These are phyloP conservation scores for Diaporthe longicolla DNA, from an alignment of 2,329 filamentous ascomycete genomes.

Conservation along the genomic window DNA sequence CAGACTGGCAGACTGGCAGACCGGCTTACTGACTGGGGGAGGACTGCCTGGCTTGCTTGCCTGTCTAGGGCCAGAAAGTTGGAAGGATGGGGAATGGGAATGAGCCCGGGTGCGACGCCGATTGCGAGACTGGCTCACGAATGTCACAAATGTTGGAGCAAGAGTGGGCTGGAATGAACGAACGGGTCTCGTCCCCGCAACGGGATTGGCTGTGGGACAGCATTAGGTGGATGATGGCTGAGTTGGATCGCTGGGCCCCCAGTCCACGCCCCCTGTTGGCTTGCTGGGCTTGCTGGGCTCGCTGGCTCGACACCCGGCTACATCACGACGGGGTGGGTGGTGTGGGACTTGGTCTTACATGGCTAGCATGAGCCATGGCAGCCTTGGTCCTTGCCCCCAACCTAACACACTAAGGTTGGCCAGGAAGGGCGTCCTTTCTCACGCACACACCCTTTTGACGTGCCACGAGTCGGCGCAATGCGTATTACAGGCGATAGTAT, in stretches of 20 bases:
- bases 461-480: constrained; percentile 35
- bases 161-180: constrained; percentile 37
- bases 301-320: constrained; percentile 24
- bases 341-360: constrained; percentile 36
- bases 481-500: constrained; percentile 25
- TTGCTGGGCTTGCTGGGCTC: neutral
- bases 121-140: constrained; percentile 37
- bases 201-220: constrained; percentile 39
- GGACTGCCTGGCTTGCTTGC: neutral
- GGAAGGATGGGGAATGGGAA: constrained; percentile 39
- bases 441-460: neutral
- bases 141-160: constrained; percentile 34
- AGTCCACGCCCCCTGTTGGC: constrained; percentile 31
- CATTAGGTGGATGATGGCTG: constrained; percentile 33
- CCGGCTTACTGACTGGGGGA: constrained; percentile 17
- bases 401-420: constrained; percentile 19
- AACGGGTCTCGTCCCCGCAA: constrained; percentile 9
- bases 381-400: constrained; percentile 9
- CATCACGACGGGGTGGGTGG: constrained; percentile 33
- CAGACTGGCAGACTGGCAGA: constrained; percentile 4
- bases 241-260: constrained; percentile 24
- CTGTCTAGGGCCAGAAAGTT: constrained; percentile 16
- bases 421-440: constrained; percentile 9
- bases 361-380: constrained; percentile 24
- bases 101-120: constrained; percentile 38